A percentile compares a stretch with the other conserved stretches of the same genome.
phyloP scores from a whole-genome alignment of 352 stramenopile species.

The Phytophthora idaei region DNA sequence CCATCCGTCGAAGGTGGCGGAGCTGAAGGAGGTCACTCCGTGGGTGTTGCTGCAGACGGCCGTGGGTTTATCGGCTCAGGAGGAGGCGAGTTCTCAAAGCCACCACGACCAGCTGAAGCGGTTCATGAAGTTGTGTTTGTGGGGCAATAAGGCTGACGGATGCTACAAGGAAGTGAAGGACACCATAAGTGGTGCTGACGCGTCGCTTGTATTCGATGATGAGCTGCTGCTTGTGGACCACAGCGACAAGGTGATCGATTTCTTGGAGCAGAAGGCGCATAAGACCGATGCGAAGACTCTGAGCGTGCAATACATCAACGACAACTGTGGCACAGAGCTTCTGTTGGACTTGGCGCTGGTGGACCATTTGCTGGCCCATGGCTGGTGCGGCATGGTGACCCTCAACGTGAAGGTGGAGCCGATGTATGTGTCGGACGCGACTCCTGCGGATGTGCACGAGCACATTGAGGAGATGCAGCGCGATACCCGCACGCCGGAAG shows the following conservation, averaged over 20 bases:
- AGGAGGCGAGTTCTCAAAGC: slow-evolving; percentile 24
- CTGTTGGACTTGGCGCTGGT: slow-evolving; percentile 70
- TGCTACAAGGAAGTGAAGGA: slow-evolving; percentile 81
- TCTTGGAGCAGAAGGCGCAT: slow-evolving; percentile 34
- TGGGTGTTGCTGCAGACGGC: slow-evolving; percentile 69
- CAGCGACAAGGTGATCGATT: slow-evolving; percentile 53
- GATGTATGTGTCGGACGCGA: slow-evolving; percentile 86
- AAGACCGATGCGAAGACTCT: slow-evolving; percentile 21
- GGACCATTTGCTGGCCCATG: slow-evolving; percentile 61
- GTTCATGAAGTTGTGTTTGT: slow-evolving; percentile 76
- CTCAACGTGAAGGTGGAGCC: slow-evolving; percentile 78
- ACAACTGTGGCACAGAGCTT: slow-evolving; percentile 80
- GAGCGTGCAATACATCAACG: slow-evolving; percentile 70
- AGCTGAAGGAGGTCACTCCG: slow-evolving; percentile 56
- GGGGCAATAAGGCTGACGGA: slow-evolving; percentile 82
- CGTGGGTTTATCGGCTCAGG: slow-evolving; percentile 25
- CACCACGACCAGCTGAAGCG: slow-evolving; percentile 49
- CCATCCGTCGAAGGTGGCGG: slow-evolving; percentile 60
- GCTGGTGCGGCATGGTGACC: slow-evolving; percentile 57
- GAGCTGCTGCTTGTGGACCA: slow-evolving; percentile 65
- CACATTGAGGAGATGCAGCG: slow-evolving; percentile 62
- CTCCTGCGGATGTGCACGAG: slow-evolving; percentile 54
- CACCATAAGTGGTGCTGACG: slow-evolving; percentile 59
- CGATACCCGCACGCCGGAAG: slow-evolving; percentile 30
- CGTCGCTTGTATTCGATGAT: slow-evolving; percentile 63